Percentiles rank a stretch among this genome's conserved stretches.
Evolutionary conservation across 257 asterid species (phyloP).

Genomic region (Gentiana straminea): DNA sequence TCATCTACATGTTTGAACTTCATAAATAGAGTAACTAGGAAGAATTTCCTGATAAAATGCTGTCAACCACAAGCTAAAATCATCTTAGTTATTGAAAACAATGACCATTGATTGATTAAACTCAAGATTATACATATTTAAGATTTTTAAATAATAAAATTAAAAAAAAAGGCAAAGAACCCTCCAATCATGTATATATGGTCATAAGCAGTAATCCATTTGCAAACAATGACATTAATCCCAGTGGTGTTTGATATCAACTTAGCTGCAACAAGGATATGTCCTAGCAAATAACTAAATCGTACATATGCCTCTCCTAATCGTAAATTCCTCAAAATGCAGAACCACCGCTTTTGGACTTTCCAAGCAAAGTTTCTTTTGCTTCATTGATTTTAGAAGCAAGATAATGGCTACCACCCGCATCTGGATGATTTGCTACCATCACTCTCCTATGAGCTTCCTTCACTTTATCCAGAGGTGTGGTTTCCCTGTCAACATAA

Average conservation of each 20-base stretch:
- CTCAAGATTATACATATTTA: no score
- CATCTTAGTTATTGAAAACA: no score
- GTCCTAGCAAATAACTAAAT: neutral
- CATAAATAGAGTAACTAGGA: no score
- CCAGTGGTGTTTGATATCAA: neutral
- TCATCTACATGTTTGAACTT: no score
- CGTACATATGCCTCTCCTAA: neutral
- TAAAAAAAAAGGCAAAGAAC: no score
- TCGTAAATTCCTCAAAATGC: conserved; percentile 34
- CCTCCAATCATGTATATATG: no score
- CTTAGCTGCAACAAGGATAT: neutral
- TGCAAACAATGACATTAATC: no score
- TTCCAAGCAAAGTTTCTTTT: conserved; percentile 65
- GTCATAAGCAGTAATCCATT: no score
- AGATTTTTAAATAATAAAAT: no score
- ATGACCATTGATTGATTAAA: no score
- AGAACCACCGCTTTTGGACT: conserved; percentile 49
- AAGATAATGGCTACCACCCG: conserved; percentile 91
- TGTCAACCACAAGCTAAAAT: no score
- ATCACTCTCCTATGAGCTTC: conserved; percentile 91
- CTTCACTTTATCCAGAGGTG: conserved; percentile 56
- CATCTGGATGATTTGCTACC: conserved; percentile 96
- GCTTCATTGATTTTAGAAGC: conserved; percentile 91
- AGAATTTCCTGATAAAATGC: no score
- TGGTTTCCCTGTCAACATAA: conserved; percentile 46